Conservation (phyloP, 371 early-diverging fungal species). For the Mucor piriformis region DNA sequence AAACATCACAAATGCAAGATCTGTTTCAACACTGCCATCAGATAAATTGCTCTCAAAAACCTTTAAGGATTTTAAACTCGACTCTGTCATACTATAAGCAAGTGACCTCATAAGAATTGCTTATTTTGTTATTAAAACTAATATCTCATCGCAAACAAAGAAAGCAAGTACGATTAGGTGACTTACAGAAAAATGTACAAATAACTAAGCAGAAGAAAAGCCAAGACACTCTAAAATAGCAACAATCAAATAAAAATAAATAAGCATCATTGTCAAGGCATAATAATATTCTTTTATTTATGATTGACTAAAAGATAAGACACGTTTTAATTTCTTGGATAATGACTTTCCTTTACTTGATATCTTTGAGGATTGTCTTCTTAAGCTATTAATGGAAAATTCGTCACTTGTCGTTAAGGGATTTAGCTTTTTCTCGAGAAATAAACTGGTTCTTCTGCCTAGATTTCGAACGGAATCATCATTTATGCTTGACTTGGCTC, state of each 20-base stretch:
- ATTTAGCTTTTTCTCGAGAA: slow-evolving; percentile 9
- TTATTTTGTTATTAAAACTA: no score
- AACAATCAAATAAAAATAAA: no score
- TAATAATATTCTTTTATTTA: background rate
- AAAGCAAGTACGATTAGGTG: no score
- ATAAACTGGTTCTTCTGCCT: slow-evolving; percentile 20
- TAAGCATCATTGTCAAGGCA: no score
- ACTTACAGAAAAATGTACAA: no score
- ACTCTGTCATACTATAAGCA: no score
- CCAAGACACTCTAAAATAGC: background rate
- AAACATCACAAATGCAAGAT: no score
- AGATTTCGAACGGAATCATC: slow-evolving; percentile 17
- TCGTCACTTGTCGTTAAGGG: background rate
- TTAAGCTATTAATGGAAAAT: slow-evolving; percentile 2
- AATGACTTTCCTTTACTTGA: slow-evolving; percentile 23
- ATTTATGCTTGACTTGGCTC: slow-evolving; percentile 19
- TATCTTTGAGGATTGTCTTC: slow-evolving; percentile 24
- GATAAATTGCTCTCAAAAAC: no score
- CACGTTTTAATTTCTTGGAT: slow-evolving; percentile 20
- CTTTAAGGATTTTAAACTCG: no score
- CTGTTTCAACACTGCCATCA: background rate
- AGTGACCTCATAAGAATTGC: no score
- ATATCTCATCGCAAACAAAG: no score
- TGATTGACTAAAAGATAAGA: slow-evolving; percentile 24
- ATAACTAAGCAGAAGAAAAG: background rate